phyloP scores from a whole-genome alignment of 1,139 yeast genomes.

The Torulaspora globosa region DNA sequence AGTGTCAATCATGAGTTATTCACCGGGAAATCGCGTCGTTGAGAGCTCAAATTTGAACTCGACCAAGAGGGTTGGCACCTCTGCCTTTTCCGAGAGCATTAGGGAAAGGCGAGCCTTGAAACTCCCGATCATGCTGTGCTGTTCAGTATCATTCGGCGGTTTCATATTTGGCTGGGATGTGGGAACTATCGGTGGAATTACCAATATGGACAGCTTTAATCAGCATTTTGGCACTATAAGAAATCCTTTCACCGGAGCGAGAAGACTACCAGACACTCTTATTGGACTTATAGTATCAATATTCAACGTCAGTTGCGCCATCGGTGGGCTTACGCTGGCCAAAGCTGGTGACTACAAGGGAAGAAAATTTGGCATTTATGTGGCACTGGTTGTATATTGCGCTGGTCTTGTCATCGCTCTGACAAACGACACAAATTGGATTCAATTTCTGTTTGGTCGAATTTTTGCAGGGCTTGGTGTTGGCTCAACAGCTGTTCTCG shows the following conservation, averaged over 20 bases:
- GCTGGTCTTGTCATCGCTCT: slow-evolving; percentile 50
- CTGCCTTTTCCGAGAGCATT: background rate
- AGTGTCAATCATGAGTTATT: background rate
- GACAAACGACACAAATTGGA: slow-evolving; percentile 43
- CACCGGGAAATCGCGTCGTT: background rate
- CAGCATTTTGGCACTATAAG: slow-evolving; percentile 45
- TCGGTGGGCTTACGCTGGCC: slow-evolving; percentile 64
- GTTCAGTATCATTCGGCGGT: slow-evolving; percentile 53
- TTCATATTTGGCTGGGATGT: slow-evolving; percentile 72
- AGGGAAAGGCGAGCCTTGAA: slow-evolving; percentile 1
- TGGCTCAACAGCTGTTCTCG: slow-evolving; percentile 50
- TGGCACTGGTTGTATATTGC: slow-evolving; percentile 46
- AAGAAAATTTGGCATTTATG: slow-evolving; percentile 47
- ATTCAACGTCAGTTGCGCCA: slow-evolving; percentile 67
- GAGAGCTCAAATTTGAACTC: slow-evolving; percentile 1
- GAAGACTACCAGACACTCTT: slow-evolving; percentile 43
- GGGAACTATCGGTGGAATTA: slow-evolving; percentile 67
- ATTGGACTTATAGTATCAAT: slow-evolving; percentile 59
- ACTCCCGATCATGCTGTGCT: slow-evolving; percentile 38
- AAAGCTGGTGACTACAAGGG: slow-evolving; percentile 52
- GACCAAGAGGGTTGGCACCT: slow-evolving; percentile 1
- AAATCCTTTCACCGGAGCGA: slow-evolving; percentile 32
- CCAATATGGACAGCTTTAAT: slow-evolving; percentile 53
- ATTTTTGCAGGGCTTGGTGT: slow-evolving; percentile 52
- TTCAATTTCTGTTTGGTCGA: slow-evolving; percentile 51